Base-by-base conservation (phyloP, 106 monocot species). In the Allium cepa region DNA sequence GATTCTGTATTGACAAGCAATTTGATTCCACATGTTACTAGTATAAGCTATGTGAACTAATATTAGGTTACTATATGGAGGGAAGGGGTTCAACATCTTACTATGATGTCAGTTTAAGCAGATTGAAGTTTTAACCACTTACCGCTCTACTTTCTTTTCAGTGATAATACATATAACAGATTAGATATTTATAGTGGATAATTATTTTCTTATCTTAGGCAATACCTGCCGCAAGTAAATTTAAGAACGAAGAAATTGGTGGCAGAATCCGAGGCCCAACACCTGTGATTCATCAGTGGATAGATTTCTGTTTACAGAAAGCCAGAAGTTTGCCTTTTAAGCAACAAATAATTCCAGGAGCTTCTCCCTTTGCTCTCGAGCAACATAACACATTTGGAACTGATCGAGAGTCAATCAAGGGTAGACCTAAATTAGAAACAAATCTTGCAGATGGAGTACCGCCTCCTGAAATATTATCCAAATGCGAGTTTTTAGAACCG, bases 231-330 rank as follows among this genome's bases (percentile, higher is more conserved):
- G 78, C 92, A 56, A 83, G 79, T 0, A 99, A 68, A 76, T 92
- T 93, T 74, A 59, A 26, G 4, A 83, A 72, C 9, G 75, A 81
- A 56, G 53, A 74, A 57, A 73, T 90, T 73, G 97, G 97, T 56
- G 90, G 97, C 18, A 79, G 97, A 83, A 64, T 77, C 12, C 86
- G 92, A 72, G 68, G 97, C 13, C 87, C 97, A 69, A 92, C 97
- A 26, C 97, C 92, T 10, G 77, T 99, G 10, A 68, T 90, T 53
- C 68, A 93, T 76, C 97, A 99, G 57, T 99, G 97, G 97, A 72
- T 99, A 15, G 89, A 92, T 18, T 99, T 99, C 79, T 92, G 92
- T 72, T 72, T 99, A 60, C 97, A 93, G 69, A 72, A 67, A 22
- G 72, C 87, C 11, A 78, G 92, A 52, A 80, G 67, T 16, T 64